A percentile compares a stretch with the other conserved stretches of the same genome.
Conservation (phyloP, 345 rosid species). For the Cardamine occulta region DNA sequence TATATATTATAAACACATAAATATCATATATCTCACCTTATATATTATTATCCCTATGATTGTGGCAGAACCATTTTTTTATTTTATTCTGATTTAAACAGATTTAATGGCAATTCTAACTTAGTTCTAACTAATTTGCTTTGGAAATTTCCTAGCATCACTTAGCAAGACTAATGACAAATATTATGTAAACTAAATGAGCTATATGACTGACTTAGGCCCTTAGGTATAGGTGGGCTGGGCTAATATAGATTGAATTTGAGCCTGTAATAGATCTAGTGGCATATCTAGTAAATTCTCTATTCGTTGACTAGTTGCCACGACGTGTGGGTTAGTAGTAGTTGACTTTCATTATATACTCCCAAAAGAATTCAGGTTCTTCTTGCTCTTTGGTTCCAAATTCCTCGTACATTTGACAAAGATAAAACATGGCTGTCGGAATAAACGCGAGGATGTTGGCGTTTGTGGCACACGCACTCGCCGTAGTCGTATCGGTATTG, state of each 20-base stretch:
- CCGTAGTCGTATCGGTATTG: constrained; percentile 51
- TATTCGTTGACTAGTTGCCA: constrained; percentile 8
- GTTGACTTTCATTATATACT: constrained; percentile 16
- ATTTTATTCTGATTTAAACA: background rate
- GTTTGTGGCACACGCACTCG: constrained; percentile 60
- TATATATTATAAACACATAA: too few species aligned
- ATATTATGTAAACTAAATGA: background rate
- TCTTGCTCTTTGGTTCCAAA: constrained; percentile 2
- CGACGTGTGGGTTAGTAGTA: constrained; percentile 27
- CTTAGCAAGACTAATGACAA: background rate
- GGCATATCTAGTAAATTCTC: background rate
- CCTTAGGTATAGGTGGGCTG: constrained; percentile 5
- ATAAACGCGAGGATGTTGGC: constrained; percentile 56
- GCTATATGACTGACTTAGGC: background rate
- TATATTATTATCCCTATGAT: too few species aligned
- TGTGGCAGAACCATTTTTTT: background rate
- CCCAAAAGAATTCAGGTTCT: background rate
- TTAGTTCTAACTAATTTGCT: background rate
- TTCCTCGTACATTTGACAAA: background rate
- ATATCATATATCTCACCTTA: too few species aligned
- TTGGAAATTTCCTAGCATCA: background rate
- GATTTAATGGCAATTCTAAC: background rate
- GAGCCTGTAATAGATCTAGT: background rate
- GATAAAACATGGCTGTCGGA: constrained; percentile 49
- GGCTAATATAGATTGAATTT: background rate